These are phyloP conservation scores for Cryptococcus sp. DNA, from an alignment of 1,284 basidiomycete species.

Conservation along the genomic window DNA sequence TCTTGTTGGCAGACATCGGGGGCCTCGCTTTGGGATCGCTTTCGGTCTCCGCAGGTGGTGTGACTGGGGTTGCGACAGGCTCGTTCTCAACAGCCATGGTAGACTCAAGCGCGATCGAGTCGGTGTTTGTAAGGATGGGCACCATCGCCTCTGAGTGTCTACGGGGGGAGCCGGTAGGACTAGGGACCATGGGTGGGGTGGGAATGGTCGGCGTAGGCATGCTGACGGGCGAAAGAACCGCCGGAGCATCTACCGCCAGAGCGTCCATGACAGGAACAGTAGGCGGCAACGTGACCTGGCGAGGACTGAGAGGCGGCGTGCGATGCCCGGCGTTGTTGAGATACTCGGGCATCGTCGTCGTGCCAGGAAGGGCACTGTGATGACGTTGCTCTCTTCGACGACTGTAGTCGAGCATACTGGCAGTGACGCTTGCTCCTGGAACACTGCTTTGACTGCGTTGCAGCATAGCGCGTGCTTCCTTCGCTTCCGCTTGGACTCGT, in stretches of 20 bases:
- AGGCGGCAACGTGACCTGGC: slow-evolving; percentile 7
- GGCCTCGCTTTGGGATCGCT: slow-evolving; percentile 13
- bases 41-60: slow-evolving; percentile 12
- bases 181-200: slow-evolving; percentile 4
- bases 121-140: slow-evolving; percentile 12
- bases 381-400: slow-evolving; percentile 44
- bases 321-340: slow-evolving; percentile 39
- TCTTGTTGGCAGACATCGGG: slow-evolving; percentile 51
- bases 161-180: slow-evolving; percentile 9
- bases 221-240: slow-evolving; percentile 17
- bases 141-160: slow-evolving; percentile 7
- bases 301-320: slow-evolving; percentile 25
- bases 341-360: slow-evolving; percentile 49
- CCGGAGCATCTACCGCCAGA: slow-evolving; percentile 14
- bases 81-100: slow-evolving; percentile 24
- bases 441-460: slow-evolving; percentile 44
- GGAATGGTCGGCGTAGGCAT: slow-evolving; percentile 15
- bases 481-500: slow-evolving; percentile 44
- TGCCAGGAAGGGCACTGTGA: slow-evolving; percentile 53
- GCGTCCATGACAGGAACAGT: slow-evolving; percentile 16
- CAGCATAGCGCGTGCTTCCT: slow-evolving; percentile 31
- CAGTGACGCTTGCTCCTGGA: slow-evolving; percentile 32
- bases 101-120: slow-evolving; percentile 14
- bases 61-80: neutral
- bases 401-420: slow-evolving; percentile 31